Evolutionary conservation across 2,329 filamentous ascomycete species (phyloP).

Genomic region (Epichloe typhina): DNA sequence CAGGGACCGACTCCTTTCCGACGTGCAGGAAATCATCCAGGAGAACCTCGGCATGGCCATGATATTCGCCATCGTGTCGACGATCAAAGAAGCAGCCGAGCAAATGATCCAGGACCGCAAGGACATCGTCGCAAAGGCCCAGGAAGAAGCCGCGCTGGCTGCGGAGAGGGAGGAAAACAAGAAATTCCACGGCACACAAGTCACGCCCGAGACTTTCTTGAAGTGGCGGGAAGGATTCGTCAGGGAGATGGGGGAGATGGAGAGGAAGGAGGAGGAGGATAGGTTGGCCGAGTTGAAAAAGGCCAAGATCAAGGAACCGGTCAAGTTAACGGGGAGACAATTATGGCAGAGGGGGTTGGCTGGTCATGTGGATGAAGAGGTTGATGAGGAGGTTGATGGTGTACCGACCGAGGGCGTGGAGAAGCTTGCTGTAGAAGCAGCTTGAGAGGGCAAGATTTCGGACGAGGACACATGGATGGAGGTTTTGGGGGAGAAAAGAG

Average conservation of each 20-base stretch:
- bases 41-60: slow-evolving; percentile 97
- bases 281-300: slow-evolving; percentile 73
- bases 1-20: slow-evolving; percentile 57
- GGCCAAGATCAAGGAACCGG: slow-evolving; percentile 60
- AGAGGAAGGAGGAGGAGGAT: slow-evolving; percentile 57
- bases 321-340: slow-evolving; percentile 59
- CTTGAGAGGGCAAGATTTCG: slow-evolving; percentile 1
- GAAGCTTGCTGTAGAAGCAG: slow-evolving; percentile 56
- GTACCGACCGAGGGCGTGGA: slow-evolving; percentile 48
- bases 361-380: slow-evolving; percentile 52
- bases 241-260: slow-evolving; percentile 66
- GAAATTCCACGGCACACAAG: slow-evolving; percentile 85
- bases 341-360: slow-evolving; percentile 70
- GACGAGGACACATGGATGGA: background rate
- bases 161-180: slow-evolving; percentile 86
- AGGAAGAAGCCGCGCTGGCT: slow-evolving; percentile 40
- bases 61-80: slow-evolving; percentile 82
- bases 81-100: slow-evolving; percentile 85
- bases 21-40: slow-evolving; percentile 62
- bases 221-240: slow-evolving; percentile 70
- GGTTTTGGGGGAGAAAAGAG: too few relatives aligned
- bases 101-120: slow-evolving; percentile 63
- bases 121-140: slow-evolving; percentile 44
- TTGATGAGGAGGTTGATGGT: slow-evolving; percentile 51
- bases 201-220: slow-evolving; percentile 76